A percentile compares a stretch with the other conserved stretches of the same genome.
Conservation (phyloP, 306 rosid genomes). For the Bauhinia variegata region DNA sequence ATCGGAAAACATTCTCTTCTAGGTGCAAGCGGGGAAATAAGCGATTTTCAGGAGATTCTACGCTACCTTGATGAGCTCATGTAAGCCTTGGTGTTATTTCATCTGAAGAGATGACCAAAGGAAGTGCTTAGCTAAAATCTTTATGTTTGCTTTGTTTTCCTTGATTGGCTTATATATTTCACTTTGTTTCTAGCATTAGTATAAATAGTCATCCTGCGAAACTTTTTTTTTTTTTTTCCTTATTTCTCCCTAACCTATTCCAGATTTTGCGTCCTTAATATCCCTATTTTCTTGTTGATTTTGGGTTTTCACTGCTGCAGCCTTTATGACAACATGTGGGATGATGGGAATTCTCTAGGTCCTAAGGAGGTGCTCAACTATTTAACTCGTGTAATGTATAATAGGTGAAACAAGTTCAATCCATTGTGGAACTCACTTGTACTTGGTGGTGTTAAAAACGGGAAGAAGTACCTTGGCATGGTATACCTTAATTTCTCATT, state of each 20-base stretch:
- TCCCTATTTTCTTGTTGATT: conserved; percentile 28
- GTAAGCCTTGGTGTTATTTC: conserved; percentile 48
- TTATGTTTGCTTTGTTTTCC: not conserved
- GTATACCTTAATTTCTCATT: conserved; percentile 44
- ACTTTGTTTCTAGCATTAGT: not conserved
- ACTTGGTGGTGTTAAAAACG: conserved; percentile 66
- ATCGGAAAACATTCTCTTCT: conserved; percentile 91
- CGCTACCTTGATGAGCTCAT: conserved; percentile 81
- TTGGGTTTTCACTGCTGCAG: conserved; percentile 50
- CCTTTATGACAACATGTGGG: conserved; percentile 89
- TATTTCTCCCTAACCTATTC: not conserved
- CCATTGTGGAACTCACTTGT: conserved; percentile 68
- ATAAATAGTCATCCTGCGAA: not conserved
- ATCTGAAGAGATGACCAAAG: conserved; percentile 1
- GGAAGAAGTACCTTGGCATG: conserved; percentile 66
- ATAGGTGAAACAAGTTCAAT: conserved; percentile 64
- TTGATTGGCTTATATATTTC: conserved; percentile 8
- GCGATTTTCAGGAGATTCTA: conserved; percentile 89
- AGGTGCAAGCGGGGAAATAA: conserved; percentile 94
- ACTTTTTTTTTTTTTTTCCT: not conserved
- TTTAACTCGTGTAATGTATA: conserved; percentile 65
- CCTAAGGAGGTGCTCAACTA: conserved; percentile 70
- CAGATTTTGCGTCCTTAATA: conserved; percentile 16
- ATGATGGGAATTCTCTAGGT: conserved; percentile 71
- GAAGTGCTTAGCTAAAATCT: conserved; percentile 8